These are phyloP conservation scores for Gossypium australe DNA, from an alignment of 345 rosid species.

Conservation along the genomic window DNA sequence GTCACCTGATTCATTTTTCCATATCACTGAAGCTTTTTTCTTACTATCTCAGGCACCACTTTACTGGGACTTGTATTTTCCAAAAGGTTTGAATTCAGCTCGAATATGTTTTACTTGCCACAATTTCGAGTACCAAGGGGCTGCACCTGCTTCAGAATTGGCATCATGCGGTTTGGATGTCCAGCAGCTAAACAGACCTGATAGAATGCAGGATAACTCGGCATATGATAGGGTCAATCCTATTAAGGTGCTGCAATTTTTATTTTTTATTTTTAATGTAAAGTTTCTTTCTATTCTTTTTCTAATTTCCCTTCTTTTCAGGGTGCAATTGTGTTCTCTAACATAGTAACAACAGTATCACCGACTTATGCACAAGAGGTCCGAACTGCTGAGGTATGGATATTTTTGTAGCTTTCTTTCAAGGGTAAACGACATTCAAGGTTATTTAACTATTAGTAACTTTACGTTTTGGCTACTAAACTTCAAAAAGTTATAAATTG, in stretches of 20 bases:
- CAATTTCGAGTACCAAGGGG: conserved; percentile 98
- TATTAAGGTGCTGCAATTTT: conserved; percentile 51
- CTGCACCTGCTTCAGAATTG: conserved; percentile 77
- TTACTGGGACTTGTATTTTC: conserved; percentile 89
- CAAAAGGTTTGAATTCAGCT: conserved; percentile 91
- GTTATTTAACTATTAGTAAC: too few species aligned
- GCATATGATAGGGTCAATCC: conserved; percentile 78
- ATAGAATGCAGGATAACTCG: conserved; percentile 91
- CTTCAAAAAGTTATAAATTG: too few species aligned
- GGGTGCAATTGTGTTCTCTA: conserved; percentile 97
- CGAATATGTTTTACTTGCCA: conserved; percentile 98
- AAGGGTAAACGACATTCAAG: too few species aligned
- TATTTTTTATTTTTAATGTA: not conserved
- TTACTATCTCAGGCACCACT: conserved; percentile 74
- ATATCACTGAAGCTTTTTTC: not conserved
- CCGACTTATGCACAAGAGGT: conserved; percentile 96
- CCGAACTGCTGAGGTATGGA: conserved; percentile 77
- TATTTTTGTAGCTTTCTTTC: not conserved
- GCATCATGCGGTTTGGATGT: conserved; percentile 94
- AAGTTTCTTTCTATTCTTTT: conserved; percentile 2
- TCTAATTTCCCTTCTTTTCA: conserved; percentile 26
- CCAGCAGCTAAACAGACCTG: conserved; percentile 82
- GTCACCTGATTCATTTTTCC: conserved; percentile 10
- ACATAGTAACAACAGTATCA: conserved; percentile 94
- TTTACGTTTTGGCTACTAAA: too few species aligned